These are phyloP conservation scores for Taphrina pruni DNA, from an alignment of 1,139 yeast species.

Conservation along the genomic window DNA sequence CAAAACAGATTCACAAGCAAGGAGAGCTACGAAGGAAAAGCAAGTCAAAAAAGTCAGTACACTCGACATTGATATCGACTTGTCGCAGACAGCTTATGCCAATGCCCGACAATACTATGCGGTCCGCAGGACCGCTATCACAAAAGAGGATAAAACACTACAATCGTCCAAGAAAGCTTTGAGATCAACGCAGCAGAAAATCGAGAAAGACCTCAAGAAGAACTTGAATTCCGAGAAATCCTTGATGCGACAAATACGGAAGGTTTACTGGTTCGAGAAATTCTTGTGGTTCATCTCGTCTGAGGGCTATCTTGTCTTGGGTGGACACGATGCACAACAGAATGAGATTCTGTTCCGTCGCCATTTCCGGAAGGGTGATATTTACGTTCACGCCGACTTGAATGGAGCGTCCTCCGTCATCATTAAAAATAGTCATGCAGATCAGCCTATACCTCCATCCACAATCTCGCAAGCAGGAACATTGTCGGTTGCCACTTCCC, in stretches of 20 bases:
- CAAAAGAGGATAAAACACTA: constrained; percentile 80
- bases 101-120: constrained; percentile 88
- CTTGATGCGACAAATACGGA: constrained; percentile 43
- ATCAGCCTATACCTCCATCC: constrained; percentile 71
- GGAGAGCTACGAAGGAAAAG: not conserved
- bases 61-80: constrained; percentile 67
- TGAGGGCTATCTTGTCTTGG: constrained; percentile 85
- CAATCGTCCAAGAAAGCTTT: constrained; percentile 78
- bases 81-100: constrained; percentile 78
- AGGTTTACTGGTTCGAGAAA: constrained; percentile 82
- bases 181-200: constrained; percentile 81
- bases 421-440: constrained; percentile 66
- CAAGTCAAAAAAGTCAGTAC: constrained; percentile 45
- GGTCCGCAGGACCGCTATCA: constrained; percentile 73
- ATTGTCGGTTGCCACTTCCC: constrained; percentile 77
- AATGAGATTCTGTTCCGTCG: constrained; percentile 81
- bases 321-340: constrained; percentile 85
- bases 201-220: constrained; percentile 71
- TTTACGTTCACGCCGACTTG: constrained; percentile 74
- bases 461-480: constrained; percentile 90
- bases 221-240: constrained; percentile 70
- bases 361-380: constrained; percentile 73
- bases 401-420: constrained; percentile 78
- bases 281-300: constrained; percentile 89
- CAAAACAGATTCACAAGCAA: constrained; percentile 45